Evolutionary conservation across 1,139 yeast species (phyloP), one percentile per base, ranked within the genome.

Genomic region (Kazachstania sp.): DNA sequence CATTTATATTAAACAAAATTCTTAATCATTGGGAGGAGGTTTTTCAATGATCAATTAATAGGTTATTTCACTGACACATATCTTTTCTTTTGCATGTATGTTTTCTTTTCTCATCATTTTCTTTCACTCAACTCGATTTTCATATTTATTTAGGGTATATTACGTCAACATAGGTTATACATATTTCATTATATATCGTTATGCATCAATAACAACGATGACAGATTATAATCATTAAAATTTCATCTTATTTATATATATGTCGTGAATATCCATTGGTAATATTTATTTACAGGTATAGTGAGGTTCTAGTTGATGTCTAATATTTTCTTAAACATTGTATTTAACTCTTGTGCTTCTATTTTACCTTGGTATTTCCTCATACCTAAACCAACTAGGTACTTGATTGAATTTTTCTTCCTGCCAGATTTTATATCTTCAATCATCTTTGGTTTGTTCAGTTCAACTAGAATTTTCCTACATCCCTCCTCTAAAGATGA

Each of bases 371-470:
- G 81, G 2, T 86, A 76, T 49, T 73, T 70, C 55, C 79, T 77
- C 95, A 94, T 87, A 15, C 88, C 95, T 60, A 78, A 78, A 0
- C 97, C 98, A 3, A 92, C 74, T 49, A 92, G 69, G 58, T 73
- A 88, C 58, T 88, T 86, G 30, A 90, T 63, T 16, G 88, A 78
- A 41, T 76, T 77, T 38, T 70, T 67, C 52, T 75, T 77, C 48
- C 83, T 83, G 0, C 88, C 88, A 0, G 70, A 62, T 32, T 67
- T 63, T 18, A 84, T 74, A 44, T 78, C 78, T 4, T 69, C 67
- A 7, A 84, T 84, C 15, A 84, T 78, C 18, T 75, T 77, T 1
- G 73, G 72, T 58, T 86, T 56, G 29, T 53, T 49, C 3, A 60
- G 69, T 13, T 67, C 65, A 0, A 55, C 58, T 1, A 87, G 62